Base-by-base conservation (phyloP, 2,329 filamentous ascomycete species). In the Fusarium coffeatum region DNA sequence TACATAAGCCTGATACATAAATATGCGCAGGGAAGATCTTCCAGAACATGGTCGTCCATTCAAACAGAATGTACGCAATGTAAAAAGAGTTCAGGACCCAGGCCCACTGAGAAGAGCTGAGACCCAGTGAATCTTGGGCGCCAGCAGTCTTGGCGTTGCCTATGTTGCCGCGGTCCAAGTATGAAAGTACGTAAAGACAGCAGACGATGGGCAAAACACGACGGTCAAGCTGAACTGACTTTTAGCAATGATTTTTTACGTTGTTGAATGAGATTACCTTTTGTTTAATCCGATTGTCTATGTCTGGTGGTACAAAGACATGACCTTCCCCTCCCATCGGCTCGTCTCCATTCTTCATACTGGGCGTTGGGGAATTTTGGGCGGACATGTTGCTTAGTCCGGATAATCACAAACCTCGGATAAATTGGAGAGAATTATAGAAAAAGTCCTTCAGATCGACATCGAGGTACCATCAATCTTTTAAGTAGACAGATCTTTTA, bases 61-160 rank as follows among this genome's bases (percentile, higher is more conserved):
- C 71, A 4, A 73, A 73, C 0, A 61, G 2, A 0, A 72, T 64
- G 8, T 73, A 73, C 4, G 63, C 49, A 27, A 73, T 57, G 20
- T 73, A 73, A 3, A 73, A 73, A 1, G 68, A 32, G 16, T 73
- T 73, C 15, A 73, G 51, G 1, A 73, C 71, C 71, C 71, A 73
- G 0, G 71, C 32, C 71, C 68, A 73, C 12, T 73, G 45, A 1
- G 51, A 57, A 1, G 50, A 59, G 16, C 53, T 66, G 0, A 73
- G 28, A 0, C 46, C 51, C 2, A 73, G 59, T 0, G 45, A 62
- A 2, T 73, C 71, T 28, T 70, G 63, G 1, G 68, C 63, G 0
- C 71, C 71, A 0, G 71, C 71, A 0, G 67, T 62, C 13, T 73
- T 73, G 40, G 71, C 70, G 27, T 73, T 73, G 9, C 71, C 71